A percentile compares a stretch with the other conserved stretches of the same genome.
phyloP scores from a whole-genome alignment of 2,329 filamentous ascomycete genomes.

The Fusarium keratoplasticum region DNA sequence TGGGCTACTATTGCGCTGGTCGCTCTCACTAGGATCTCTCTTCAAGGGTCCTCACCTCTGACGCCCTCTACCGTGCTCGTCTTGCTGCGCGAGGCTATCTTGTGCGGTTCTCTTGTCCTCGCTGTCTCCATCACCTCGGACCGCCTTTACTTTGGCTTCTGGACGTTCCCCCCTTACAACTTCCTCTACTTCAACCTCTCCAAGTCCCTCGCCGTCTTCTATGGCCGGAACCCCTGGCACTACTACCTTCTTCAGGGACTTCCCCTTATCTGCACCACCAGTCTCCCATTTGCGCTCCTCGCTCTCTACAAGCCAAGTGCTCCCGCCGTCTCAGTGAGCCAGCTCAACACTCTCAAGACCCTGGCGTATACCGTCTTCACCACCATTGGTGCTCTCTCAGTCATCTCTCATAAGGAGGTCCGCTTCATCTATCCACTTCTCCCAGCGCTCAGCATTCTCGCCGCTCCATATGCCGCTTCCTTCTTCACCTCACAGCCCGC shows the following conservation, averaged over 20 bases:
- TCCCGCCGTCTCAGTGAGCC: slow-evolving; percentile 46
- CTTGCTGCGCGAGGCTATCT: slow-evolving; percentile 70
- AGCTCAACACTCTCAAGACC: slow-evolving; percentile 50
- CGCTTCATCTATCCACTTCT: slow-evolving; percentile 96
- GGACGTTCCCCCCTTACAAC: slow-evolving; percentile 88
- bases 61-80: slow-evolving; percentile 58
- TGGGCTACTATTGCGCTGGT: slow-evolving; percentile 75
- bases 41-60: slow-evolving; percentile 55
- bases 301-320: slow-evolving; percentile 67
- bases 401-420: slow-evolving; percentile 95
- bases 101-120: slow-evolving; percentile 74
- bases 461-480: slow-evolving; percentile 72
- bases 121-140: slow-evolving; percentile 75
- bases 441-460: slow-evolving; percentile 84
- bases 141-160: slow-evolving; percentile 81
- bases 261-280: slow-evolving; percentile 86
- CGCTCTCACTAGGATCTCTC: slow-evolving; percentile 57
- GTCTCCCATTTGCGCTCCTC: slow-evolving; percentile 78
- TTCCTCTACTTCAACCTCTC: slow-evolving; percentile 93
- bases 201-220: slow-evolving; percentile 90
- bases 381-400: slow-evolving; percentile 73
- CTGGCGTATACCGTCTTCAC: slow-evolving; percentile 69
- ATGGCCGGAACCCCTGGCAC: slow-evolving; percentile 89
- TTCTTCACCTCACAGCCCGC: slow-evolving; percentile 68
- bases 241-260: slow-evolving; percentile 94